Evolutionary conservation across 148 eudicot genomes (phyloP).

Genomic region (Linanthus parryae): DNA sequence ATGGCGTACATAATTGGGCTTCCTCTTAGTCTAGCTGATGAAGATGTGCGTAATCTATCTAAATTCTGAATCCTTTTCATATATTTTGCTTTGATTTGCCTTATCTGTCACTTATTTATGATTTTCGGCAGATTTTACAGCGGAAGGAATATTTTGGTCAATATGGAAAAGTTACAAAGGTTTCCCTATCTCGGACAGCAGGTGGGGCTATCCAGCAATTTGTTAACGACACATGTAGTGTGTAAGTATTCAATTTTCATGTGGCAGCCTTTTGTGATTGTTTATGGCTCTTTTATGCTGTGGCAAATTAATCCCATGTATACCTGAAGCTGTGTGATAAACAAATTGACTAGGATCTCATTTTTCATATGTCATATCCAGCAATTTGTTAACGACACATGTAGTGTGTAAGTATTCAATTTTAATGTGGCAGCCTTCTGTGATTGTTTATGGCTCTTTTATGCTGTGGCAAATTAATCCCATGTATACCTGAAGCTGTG

Average conservation of each 20-base stretch:
- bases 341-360: no score
- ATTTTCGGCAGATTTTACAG: slow-evolving; percentile 31
- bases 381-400: slow-evolving; percentile 45
- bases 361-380: no score
- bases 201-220: slow-evolving; percentile 57
- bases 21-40: slow-evolving; percentile 54
- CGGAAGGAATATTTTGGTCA: slow-evolving; percentile 57
- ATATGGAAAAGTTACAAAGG: slow-evolving; percentile 48
- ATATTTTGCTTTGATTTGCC: background rate
- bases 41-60: slow-evolving; percentile 28
- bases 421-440: no score
- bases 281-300: no score
- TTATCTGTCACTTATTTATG: background rate
- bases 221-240: slow-evolving; percentile 48
- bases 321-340: no score
- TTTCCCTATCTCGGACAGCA: slow-evolving; percentile 50
- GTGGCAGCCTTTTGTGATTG: no score
- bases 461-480: no score
- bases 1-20: slow-evolving; percentile 64
- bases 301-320: no score
- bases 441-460: no score
- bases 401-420: slow-evolving; percentile 50
- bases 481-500: no score
- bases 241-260: slow-evolving; percentile 41
- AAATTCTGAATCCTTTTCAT: background rate